Evolutionary conservation across 176 grass and related monocot genomes (phyloP), one percentile per base, ranked within the genome.

Genomic region (Neostapfia colusana): DNA sequence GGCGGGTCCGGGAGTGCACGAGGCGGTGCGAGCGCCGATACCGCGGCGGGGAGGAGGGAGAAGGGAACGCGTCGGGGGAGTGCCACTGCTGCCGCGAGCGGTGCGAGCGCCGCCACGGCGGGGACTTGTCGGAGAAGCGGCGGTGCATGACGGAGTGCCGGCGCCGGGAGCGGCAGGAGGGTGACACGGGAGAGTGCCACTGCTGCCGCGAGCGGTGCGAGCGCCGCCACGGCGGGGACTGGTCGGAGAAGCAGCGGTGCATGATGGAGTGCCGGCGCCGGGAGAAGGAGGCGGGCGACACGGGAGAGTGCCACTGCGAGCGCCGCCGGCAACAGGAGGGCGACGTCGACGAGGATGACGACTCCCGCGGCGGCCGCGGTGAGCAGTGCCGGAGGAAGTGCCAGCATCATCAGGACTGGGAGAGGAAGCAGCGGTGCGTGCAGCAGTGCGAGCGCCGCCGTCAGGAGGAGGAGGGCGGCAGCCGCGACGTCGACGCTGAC

Each of bases 71-170:
- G 1, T 8, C 2, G 2, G 23, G 6, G 13, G 1, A 12, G 60
- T 80, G 78, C 50, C 50, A 18, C 1, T 54, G 51, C 51, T 54
- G 51, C 67, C 20, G 28, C 18, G 67, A 71, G 55, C 26, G 56
- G 67, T 81, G 78, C 78, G 78, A 81, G 55, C 41, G 17, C 13
- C 40, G 0, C 0, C 55, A 71, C 44, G 2, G 2, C 7, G 60
- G 60, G 18, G 78, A 80, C 41, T 48, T 27, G 55, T 21, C 5
- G 41, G 28, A 50, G 67, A 81, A 62, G 67, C 78, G 38, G 55
- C 67, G 78, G 2, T 81, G 67, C 67, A 7, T 81, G 20, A 62
- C 18, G 55, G 55, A 71, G 11, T 81, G 78, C 78, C 54, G 1
- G 4, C 27, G 20, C 54, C 65, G 18, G 9, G 27, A 1, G 1